Conservation (phyloP, 441 rosid species). For the Pelargonium cotyledonis region DNA sequence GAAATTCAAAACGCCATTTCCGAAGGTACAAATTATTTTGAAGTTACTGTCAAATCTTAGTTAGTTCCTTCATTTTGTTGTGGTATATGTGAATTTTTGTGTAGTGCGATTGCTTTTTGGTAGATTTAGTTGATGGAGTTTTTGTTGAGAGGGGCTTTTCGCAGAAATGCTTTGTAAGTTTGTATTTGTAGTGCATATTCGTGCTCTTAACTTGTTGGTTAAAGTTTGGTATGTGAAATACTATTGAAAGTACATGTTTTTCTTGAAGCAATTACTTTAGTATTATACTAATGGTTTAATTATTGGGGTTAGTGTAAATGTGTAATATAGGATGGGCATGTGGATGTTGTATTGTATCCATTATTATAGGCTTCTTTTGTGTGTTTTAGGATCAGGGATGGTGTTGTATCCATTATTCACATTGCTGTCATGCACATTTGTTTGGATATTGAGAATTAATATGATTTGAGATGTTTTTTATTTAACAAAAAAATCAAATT, state of each 20-base stretch:
- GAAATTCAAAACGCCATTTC: slow-evolving; percentile 85
- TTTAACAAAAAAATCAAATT: not conserved
- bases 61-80: not conserved
- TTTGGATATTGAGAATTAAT: not conserved
- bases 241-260: too few relatives aligned
- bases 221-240: too few relatives aligned
- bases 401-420: not conserved
- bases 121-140: not conserved
- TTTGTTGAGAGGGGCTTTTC: slow-evolving; percentile 1
- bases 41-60: not conserved
- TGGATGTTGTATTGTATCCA: not conserved
- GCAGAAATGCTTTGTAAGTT: too few relatives aligned
- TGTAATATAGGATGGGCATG: too few relatives aligned
- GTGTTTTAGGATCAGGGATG: not conserved
- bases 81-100: not conserved
- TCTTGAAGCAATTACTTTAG: too few relatives aligned
- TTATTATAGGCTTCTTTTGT: not conserved
- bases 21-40: slow-evolving; percentile 44
- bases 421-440: not conserved
- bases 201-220: not conserved
- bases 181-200: not conserved
- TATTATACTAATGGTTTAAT: too few relatives aligned
- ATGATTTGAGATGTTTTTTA: slow-evolving; percentile 7
- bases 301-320: too few relatives aligned
- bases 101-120: not conserved